phyloP scores from a whole-genome alignment of 2,329 filamentous ascomycete genomes.

The Colletotrichum ledebouriae region DNA sequence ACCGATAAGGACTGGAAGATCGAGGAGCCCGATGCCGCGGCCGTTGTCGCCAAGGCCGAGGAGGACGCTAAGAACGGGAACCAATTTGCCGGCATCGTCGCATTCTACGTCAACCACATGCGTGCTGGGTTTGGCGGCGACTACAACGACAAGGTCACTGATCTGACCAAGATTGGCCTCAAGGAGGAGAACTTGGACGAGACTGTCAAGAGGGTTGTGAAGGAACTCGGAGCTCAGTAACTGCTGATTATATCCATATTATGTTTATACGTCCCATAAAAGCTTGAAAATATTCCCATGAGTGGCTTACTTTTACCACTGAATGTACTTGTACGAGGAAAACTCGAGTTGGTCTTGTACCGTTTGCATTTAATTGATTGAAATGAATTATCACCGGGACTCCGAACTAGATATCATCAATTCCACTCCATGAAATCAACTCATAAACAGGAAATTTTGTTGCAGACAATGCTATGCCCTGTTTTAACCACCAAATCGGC shows the following conservation, averaged over 20 bases:
- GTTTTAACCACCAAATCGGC: not conserved
- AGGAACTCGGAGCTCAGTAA: constrained; percentile 6
- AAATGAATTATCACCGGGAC: constrained; percentile 11
- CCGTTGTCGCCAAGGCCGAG: constrained; percentile 58
- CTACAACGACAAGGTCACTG: constrained; percentile 49
- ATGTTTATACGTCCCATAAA: no score
- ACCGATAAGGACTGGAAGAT: constrained; percentile 70
- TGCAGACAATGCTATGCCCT: not conserved
- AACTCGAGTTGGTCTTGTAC: not conserved
- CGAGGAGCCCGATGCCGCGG: constrained; percentile 57
- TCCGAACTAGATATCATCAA: not conserved
- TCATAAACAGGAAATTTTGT: constrained; percentile 18
- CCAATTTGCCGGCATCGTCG: constrained; percentile 57
- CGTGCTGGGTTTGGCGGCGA: constrained; percentile 51
- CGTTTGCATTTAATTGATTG: not conserved
- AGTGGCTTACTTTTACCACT: not conserved
- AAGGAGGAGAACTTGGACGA: constrained; percentile 48
- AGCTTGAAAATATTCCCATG: no score
- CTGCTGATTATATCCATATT: no score
- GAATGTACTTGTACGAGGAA: not conserved
- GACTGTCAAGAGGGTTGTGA: constrained; percentile 44
- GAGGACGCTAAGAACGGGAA: constrained; percentile 64
- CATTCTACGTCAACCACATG: constrained; percentile 49
- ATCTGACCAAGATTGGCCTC: constrained; percentile 47
- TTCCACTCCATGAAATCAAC: constrained; percentile 10